phyloP scores from a whole-genome alignment of 2,329 filamentous ascomycete genomes.

The Cladosporium sp. region DNA sequence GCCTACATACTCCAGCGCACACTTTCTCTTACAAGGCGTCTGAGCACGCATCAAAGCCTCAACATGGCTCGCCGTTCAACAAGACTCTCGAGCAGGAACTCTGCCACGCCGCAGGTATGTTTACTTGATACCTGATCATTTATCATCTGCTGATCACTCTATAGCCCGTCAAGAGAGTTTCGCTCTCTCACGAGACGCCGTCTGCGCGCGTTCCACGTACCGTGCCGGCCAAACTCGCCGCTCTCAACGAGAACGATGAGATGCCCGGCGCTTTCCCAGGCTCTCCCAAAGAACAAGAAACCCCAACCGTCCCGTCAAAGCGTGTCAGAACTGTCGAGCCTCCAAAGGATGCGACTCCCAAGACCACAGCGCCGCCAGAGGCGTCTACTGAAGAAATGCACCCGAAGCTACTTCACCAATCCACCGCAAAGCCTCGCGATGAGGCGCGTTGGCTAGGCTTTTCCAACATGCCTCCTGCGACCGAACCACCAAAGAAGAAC shows the following conservation, averaged over 20 bases:
- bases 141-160: constrained; percentile 6
- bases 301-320: constrained; percentile 15
- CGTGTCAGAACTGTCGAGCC: constrained; percentile 21
- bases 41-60: not conserved
- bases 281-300: constrained; percentile 17
- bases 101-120: constrained; percentile 19
- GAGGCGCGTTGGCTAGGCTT: constrained; percentile 81
- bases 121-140: not conserved
- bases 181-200: constrained; percentile 29
- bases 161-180: constrained; percentile 30
- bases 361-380: constrained; percentile 61
- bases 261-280: constrained; percentile 34
- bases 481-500: constrained; percentile 42
- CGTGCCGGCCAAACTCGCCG: constrained; percentile 37
- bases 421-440: constrained; percentile 70
- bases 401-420: constrained; percentile 73
- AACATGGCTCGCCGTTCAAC: constrained; percentile 15
- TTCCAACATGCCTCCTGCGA: constrained; percentile 62
- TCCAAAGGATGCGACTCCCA: constrained; percentile 43
- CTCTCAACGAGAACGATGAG: constrained; percentile 44
- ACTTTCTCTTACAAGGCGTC: not conserved
- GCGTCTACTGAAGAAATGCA: constrained; percentile 83
- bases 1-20: not conserved
- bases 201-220: constrained; percentile 27
- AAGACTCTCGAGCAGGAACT: constrained; percentile 12